phyloP scores from a whole-genome alignment of 75 land plant genomes.

The Pinus tabuliformis region DNA sequence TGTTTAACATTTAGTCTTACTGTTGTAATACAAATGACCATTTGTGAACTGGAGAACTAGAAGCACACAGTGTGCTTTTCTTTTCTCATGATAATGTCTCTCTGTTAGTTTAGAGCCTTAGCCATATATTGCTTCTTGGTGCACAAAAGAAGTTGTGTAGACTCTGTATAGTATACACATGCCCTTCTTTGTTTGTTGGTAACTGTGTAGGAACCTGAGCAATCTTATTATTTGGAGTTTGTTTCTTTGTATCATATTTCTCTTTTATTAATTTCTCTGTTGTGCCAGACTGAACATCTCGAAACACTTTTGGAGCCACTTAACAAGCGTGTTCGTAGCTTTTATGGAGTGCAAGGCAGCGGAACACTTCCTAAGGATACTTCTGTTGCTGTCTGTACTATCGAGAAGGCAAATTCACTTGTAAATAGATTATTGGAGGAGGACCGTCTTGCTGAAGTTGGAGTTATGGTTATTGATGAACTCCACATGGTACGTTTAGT shows the following conservation, averaged over 20 bases:
- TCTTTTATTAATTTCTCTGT: conserved; percentile 1
- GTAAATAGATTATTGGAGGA: conserved; percentile 90
- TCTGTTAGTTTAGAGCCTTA: too few species aligned
- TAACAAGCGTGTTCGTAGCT: conserved; percentile 86
- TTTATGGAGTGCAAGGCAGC: conserved; percentile 91
- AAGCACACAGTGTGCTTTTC: too few species aligned
- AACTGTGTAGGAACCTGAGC: neutral
- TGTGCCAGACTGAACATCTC: conserved; percentile 80
- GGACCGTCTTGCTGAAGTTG: conserved; percentile 90
- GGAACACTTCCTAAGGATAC: conserved; percentile 90
- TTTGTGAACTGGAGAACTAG: too few species aligned
- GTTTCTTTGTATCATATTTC: neutral
- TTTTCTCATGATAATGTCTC: too few species aligned
- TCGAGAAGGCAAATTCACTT: conserved; percentile 97
- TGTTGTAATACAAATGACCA: neutral
- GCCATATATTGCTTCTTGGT: conserved; percentile 96
- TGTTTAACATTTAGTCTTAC: neutral
- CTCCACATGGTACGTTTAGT: conserved; percentile 81
- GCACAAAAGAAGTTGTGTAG: conserved; percentile 54
- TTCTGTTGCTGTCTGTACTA: conserved; percentile 95
- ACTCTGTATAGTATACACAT: too few species aligned
- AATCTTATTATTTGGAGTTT: neutral
- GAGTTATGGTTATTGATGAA: conserved; percentile 94
- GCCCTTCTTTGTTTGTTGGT: neutral
- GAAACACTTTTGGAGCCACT: conserved; percentile 82